These are phyloP conservation scores for Clavispora vitiphila DNA, from an alignment of 805 yeast genomes.

Conservation along the genomic window DNA sequence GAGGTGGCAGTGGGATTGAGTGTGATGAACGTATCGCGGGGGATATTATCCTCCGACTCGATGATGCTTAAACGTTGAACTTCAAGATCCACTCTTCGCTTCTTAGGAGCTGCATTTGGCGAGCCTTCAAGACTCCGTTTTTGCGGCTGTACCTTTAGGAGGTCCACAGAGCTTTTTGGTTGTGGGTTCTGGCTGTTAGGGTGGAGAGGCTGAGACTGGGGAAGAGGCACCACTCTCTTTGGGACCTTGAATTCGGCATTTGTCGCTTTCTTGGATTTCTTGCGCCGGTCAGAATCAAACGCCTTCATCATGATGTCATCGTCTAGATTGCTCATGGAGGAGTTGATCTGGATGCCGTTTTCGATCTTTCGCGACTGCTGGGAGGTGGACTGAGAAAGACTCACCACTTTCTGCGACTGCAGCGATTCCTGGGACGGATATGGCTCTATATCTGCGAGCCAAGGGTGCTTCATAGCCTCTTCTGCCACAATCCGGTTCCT, in stretches of 20 bases:
- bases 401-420: conserved; percentile 37
- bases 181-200: conserved; percentile 1
- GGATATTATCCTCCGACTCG: conserved; percentile 17
- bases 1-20: conserved; percentile 49
- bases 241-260: conserved; percentile 39
- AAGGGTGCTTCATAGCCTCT: conserved; percentile 72
- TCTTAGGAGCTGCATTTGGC: not conserved
- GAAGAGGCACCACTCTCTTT: conserved; percentile 39
- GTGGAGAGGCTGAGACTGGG: conserved; percentile 31
- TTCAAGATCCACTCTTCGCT: not conserved
- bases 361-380: conserved; percentile 51
- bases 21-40: conserved; percentile 60
- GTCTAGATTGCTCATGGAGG: conserved; percentile 36
- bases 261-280: conserved; percentile 15
- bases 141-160: not conserved
- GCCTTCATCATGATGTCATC: conserved; percentile 42
- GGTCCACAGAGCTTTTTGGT: not conserved
- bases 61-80: not conserved
- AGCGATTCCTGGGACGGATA: conserved; percentile 18
- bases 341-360: conserved; percentile 30
- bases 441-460: conserved; percentile 51
- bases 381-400: conserved; percentile 67
- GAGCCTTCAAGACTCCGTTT: not conserved
- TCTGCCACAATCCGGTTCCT: conserved; percentile 64
- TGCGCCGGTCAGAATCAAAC: conserved; percentile 25